Base-by-base conservation (phyloP, 495 filamentous ascomycete genomes). In the Tuber calosporum region DNA sequence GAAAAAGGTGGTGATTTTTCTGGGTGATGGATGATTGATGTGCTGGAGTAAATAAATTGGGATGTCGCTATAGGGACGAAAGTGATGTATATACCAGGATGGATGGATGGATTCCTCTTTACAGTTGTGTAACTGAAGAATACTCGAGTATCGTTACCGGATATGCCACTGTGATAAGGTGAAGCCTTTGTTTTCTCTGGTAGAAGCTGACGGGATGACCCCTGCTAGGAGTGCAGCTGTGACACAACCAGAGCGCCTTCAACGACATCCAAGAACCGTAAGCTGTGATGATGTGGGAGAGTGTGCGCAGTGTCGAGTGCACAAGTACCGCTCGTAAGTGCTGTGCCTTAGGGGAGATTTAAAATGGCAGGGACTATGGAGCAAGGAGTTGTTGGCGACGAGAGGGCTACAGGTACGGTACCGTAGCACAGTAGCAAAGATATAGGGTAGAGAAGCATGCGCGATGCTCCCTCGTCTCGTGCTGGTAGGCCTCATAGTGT, bases 181-280 rank as follows among this genome's bases (percentile, higher is more conserved):
- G 53, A 62, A 13, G 53, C 9, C n/a, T 26, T 26, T 11, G 4
- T 62, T 62, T 26, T 62, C n/a, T 62, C n/a, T 9, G 53, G 11
- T 22, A 53, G 45, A 53, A 62, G 26, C 6, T 62, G 53, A 30
- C n/a, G 30, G 53, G 53, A 62, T 62, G 30, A 62, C 53, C 53
- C 53, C n/a, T 62, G 53, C 53, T 30, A 8, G n/a, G 53, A 30
- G 30, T 30, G n/a, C n/a, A 30, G 53, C n/a, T 62, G 26, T 62
- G 53, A 62, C 30, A 30, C 53, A 62, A 30, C 30, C 53, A 62
- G 53, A 62, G 53, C 53, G 53, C 53, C 53, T 62, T 62, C 53
- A 30, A 62, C 53, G 53, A n/a, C n/a, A n/a, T 53, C 20, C 45
- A 7, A 53, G 45, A 62, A 22, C 17, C 4, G 53, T 30, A 30